Percentiles rank a stretch among this genome's conserved stretches.
Conservation (phyloP, 306 rosid species). For the Pyrus communis region DNA sequence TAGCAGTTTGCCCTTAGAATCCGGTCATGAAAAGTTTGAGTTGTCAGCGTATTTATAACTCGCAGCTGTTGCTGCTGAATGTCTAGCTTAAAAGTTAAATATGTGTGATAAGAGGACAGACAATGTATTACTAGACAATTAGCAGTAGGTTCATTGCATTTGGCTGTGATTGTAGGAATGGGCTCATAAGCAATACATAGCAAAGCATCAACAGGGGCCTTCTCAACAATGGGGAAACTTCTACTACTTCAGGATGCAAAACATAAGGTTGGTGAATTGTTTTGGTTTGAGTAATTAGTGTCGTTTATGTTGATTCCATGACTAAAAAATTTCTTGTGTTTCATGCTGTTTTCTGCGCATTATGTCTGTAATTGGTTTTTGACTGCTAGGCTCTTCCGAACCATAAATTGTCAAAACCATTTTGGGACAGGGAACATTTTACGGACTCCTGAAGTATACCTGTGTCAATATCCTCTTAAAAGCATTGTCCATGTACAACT, state of each 20-base stretch:
- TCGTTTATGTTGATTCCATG: neutral
- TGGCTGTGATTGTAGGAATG: constrained; percentile 57
- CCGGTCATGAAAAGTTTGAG: neutral
- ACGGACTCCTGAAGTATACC: neutral
- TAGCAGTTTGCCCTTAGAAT: neutral
- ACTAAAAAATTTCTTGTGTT: neutral
- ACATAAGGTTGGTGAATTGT: constrained; percentile 56
- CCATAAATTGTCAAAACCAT: neutral
- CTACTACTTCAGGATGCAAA: constrained; percentile 95
- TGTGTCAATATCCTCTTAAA: neutral
- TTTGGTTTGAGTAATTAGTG: neutral
- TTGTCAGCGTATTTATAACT: neutral
- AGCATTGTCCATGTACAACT: neutral
- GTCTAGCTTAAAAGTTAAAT: neutral
- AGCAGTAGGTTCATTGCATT: constrained; percentile 12
- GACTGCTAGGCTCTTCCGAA: neutral
- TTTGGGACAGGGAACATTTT: neutral
- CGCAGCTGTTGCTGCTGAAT: neutral
- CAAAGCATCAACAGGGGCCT: constrained; percentile 97
- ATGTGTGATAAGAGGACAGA: neutral
- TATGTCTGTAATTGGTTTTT: neutral
- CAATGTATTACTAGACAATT: neutral
- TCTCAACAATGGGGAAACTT: constrained; percentile 99
- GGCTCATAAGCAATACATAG: constrained; percentile 98
- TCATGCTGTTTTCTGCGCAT: neutral